These are phyloP conservation scores for Aspergillus bombycis DNA, from an alignment of 2,329 filamentous ascomycete genomes.

Conservation along the genomic window DNA sequence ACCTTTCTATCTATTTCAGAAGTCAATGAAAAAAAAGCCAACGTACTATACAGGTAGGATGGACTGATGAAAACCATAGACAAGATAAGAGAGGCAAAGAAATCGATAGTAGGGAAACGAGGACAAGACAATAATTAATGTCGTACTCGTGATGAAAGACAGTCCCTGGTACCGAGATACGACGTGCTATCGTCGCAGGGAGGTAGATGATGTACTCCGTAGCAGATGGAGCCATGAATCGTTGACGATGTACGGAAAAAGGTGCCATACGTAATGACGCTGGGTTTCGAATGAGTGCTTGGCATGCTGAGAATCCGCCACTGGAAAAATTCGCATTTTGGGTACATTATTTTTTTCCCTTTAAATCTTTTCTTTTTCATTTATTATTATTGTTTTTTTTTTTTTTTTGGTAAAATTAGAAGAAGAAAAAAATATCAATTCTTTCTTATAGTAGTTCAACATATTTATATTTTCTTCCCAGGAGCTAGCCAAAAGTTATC, in stretches of 20 bases:
- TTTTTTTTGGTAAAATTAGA: not conserved
- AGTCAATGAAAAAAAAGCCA: not conserved
- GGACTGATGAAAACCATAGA: not conserved
- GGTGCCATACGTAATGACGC: not conserved
- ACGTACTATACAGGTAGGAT: not conserved
- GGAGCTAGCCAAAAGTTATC: not conserved
- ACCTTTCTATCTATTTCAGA: not conserved
- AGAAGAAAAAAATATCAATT: no score
- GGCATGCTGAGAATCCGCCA: conserved; percentile 1
- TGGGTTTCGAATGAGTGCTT: not conserved
- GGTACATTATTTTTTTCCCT: not conserved
- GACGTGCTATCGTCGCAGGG: not conserved
- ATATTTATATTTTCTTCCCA: not conserved
- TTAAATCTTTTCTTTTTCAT: not conserved
- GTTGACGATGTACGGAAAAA: conserved; percentile 3
- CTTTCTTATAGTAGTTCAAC: not conserved
- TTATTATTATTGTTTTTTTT: not conserved
- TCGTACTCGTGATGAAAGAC: not conserved
- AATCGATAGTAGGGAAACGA: not conserved
- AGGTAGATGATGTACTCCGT: conserved; percentile 1
- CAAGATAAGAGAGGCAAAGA: not conserved
- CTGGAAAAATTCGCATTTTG: not conserved
- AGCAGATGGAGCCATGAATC: not conserved
- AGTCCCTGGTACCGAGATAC: not conserved
- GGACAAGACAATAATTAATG: not conserved